Conservation (phyloP, 305 asterid genomes). For the Fraxinus sp. region DNA sequence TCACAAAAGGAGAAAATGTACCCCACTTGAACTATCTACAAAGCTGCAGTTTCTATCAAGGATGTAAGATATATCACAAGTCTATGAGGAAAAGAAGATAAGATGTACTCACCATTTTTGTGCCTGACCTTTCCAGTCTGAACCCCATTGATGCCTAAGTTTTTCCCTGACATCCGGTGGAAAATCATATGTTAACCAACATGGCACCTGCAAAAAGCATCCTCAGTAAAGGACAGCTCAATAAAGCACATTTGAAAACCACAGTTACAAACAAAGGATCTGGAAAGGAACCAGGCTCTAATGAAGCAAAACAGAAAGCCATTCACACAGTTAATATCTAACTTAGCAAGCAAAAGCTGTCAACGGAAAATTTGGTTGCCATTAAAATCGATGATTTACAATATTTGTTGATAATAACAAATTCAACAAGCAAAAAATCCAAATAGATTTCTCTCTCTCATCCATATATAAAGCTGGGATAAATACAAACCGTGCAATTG, state of each 20-base stretch:
- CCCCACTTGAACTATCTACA: neutral
- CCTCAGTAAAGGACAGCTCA: conserved; percentile 27
- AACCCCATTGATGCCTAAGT: conserved; percentile 77
- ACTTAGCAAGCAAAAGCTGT: neutral
- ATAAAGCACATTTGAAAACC: neutral
- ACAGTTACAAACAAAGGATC: neutral
- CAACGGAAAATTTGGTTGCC: neutral
- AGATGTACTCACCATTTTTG: conserved; percentile 70
- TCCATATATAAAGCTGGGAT: neutral
- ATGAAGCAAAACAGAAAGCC: neutral
- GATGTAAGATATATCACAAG: neutral
- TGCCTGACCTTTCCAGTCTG: conserved; percentile 98
- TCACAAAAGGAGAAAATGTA: neutral
- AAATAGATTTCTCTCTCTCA: neutral
- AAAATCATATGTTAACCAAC: conserved; percentile 91
- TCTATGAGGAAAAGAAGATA: conserved; percentile 19
- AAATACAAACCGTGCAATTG: neutral
- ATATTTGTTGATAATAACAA: neutral
- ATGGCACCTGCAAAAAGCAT: conserved; percentile 59
- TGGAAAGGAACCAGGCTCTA: neutral
- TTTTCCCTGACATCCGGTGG: conserved; percentile 80
- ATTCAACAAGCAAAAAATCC: neutral
- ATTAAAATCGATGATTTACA: neutral
- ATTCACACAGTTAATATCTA: neutral
- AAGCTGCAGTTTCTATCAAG: neutral